Percentiles rank a stretch among this genome's conserved stretches.
Evolutionary conservation across 805 yeast genomes (phyloP).

Genomic region (Metschnikowia proteae): DNA sequence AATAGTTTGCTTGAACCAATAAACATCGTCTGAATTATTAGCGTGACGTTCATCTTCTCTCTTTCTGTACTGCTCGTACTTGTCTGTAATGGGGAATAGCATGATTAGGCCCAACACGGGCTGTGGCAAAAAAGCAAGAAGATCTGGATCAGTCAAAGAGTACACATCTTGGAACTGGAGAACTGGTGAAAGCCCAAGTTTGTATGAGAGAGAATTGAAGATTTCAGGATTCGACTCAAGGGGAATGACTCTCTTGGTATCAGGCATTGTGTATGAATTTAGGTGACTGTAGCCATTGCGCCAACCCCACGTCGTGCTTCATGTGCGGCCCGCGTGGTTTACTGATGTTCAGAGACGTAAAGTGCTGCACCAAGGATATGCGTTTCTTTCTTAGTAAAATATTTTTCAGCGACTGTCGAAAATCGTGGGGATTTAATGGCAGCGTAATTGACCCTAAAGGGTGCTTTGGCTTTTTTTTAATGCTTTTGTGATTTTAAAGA

Average conservation of each 20-base stretch:
- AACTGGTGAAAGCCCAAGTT: constrained; percentile 61
- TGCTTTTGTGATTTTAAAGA: background rate
- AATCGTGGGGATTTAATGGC: no score
- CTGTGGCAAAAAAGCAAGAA: constrained; percentile 74
- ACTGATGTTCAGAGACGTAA: background rate
- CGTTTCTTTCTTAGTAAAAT: background rate
- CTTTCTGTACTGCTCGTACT: constrained; percentile 51
- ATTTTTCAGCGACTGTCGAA: no score
- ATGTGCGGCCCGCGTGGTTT: background rate
- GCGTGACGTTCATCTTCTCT: constrained; percentile 35
- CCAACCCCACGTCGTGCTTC: background rate
- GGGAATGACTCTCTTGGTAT: constrained; percentile 57
- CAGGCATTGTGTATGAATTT: constrained; percentile 10
- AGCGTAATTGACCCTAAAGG: no score
- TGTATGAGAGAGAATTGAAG: constrained; percentile 63
- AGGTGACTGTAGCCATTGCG: background rate
- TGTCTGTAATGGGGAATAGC: constrained; percentile 72
- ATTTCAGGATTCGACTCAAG: constrained; percentile 87
- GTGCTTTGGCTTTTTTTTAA: background rate
- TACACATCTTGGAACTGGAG: constrained; percentile 75
- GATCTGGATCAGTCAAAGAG: constrained; percentile 80
- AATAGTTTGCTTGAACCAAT: constrained; percentile 86
- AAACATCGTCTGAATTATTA: constrained; percentile 32
- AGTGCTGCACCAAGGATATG: background rate
- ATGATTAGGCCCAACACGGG: constrained; percentile 76